Percentiles rank a stretch among this genome's conserved stretches.
phyloP scores from a whole-genome alignment of 139 green algal species.

The Chlamydomonas incerta region DNA sequence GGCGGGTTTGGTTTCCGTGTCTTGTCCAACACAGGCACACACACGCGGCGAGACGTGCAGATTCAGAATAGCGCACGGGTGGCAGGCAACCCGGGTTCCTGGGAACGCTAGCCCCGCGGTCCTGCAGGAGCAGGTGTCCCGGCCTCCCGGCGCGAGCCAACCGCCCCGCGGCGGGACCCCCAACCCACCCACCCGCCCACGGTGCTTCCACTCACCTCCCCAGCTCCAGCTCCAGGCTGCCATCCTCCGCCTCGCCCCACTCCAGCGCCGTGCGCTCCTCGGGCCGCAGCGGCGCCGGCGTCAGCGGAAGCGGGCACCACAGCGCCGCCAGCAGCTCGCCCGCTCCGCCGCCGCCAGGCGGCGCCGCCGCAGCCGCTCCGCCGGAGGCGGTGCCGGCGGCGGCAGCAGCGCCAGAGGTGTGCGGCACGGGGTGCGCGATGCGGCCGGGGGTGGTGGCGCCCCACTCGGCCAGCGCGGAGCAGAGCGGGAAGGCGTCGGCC shows the following conservation, averaged over 20 bases:
- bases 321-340: constrained; percentile 9
- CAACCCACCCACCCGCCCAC: too few species aligned
- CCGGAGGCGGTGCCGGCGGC: not conserved
- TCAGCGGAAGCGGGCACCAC: constrained; percentile 34
- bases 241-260: not conserved
- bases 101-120: too few species aligned
- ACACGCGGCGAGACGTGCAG: too few species aligned
- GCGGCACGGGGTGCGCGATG: not conserved
- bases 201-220: not conserved
- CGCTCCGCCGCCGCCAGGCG: not conserved
- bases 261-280: not conserved
- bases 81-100: too few species aligned
- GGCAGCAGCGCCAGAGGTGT: too few species aligned
- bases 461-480: constrained; percentile 16
- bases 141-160: too few species aligned
- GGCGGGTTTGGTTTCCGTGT: too few species aligned
- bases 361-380: not conserved
- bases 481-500: constrained; percentile 31
- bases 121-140: too few species aligned
- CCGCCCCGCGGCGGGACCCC: too few species aligned
- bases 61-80: too few species aligned
- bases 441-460: constrained; percentile 11
- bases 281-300: not conserved
- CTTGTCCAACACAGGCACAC: too few species aligned
- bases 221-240: constrained; percentile 7